These are phyloP conservation scores for Phytophthora hibernalis DNA, from an alignment of 352 stramenopile genomes.

Conservation along the genomic window DNA sequence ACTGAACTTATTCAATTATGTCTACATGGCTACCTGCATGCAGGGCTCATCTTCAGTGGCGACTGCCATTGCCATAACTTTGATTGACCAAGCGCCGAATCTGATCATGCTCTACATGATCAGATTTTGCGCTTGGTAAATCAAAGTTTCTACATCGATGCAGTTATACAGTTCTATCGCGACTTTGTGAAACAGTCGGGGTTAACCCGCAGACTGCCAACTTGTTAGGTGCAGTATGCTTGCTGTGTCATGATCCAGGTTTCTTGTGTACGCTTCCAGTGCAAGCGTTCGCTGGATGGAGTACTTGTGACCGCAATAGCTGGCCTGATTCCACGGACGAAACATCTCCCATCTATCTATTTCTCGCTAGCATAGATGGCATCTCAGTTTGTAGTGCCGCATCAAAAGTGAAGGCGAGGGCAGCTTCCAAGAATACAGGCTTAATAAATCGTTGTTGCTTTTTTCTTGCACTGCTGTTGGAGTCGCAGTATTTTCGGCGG, in stretches of 20 bases:
- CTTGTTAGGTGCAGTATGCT: neutral
- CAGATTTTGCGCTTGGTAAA: constrained; percentile 1
- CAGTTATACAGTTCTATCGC: neutral
- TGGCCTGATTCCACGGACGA: constrained; percentile 10
- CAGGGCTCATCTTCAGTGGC: constrained; percentile 10
- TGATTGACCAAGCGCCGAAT: neutral
- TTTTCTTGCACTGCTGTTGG: too few relatives aligned
- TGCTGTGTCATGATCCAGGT: constrained; percentile 1
- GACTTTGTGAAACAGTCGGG: neutral
- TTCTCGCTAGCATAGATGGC: neutral
- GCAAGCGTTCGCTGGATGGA: constrained; percentile 11
- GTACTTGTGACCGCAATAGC: constrained; percentile 15
- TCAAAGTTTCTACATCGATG: constrained; percentile 3
- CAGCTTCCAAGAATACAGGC: neutral
- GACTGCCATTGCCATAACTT: neutral
- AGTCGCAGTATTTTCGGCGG: too few relatives aligned
- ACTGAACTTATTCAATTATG: constrained; percentile 29
- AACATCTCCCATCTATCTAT: neutral
- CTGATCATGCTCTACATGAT: constrained; percentile 13
- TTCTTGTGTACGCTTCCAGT: constrained; percentile 12
- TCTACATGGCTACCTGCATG: constrained; percentile 26
- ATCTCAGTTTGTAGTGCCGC: neutral
- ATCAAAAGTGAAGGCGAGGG: neutral
- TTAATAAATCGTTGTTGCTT: too few relatives aligned
- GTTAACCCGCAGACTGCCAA: neutral